These are phyloP conservation scores for Lodderomyces parapsilosis DNA, from an alignment of 1,139 yeast species.

Conservation along the genomic window DNA sequence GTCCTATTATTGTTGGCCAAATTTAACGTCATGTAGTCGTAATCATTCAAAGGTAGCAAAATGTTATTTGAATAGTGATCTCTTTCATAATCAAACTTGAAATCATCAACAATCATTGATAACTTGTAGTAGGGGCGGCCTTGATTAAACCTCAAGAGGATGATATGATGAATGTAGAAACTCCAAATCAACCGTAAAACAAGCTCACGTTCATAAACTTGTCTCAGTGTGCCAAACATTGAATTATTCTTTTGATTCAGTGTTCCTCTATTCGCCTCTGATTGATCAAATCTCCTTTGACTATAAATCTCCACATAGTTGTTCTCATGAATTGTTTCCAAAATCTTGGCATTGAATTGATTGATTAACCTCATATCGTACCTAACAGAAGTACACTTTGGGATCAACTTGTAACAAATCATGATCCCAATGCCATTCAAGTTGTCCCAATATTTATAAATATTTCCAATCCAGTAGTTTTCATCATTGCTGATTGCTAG, in stretches of 20 bases:
- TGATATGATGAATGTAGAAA: conserved; percentile 33
- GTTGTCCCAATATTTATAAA: conserved; percentile 35
- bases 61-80: conserved; percentile 15
- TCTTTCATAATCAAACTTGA: conserved; percentile 16
- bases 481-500: conserved; percentile 24
- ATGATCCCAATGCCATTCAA: conserved; percentile 28
- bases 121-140: conserved; percentile 39
- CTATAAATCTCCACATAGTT: conserved; percentile 21
- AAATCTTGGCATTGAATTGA: conserved; percentile 19
- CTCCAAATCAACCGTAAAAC: conserved; percentile 43
- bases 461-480: conserved; percentile 39
- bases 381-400: conserved; percentile 17
- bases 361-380: conserved; percentile 14
- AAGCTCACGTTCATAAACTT: conserved; percentile 35
- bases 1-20: conserved; percentile 11
- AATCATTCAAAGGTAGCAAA: conserved; percentile 17
- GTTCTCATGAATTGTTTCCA: conserved; percentile 25
- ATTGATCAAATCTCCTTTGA: conserved; percentile 14
- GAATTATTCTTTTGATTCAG: conserved; percentile 1
- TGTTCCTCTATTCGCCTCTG: conserved; percentile 2
- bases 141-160: conserved; percentile 31
- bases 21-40: conserved; percentile 12
- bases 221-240: conserved; percentile 27
- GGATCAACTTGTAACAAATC: conserved; percentile 20
- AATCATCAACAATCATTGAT: conserved; percentile 13